A percentile compares a stretch with the other conserved stretches of the same genome.
phyloP scores from a whole-genome alignment of 352 stramenopile genomes.

The Phytophthora foliorum region DNA sequence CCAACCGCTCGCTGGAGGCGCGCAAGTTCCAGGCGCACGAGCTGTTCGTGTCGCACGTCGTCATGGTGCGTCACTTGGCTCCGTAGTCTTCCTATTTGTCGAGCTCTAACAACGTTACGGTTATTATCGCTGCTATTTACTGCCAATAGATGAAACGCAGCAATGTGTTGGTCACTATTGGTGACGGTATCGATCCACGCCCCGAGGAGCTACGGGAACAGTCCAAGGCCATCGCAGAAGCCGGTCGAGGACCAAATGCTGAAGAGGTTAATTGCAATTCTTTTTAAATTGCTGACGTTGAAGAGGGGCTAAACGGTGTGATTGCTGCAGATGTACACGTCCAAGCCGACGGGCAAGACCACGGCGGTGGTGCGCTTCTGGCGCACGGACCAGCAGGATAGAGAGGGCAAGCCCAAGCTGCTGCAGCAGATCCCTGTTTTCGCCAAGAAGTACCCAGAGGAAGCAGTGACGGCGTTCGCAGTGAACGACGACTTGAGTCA shows the following conservation, averaged over 20 bases:
- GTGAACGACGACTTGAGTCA: slow-evolving; percentile 88
- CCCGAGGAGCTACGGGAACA: slow-evolving; percentile 80
- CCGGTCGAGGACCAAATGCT: slow-evolving; percentile 59
- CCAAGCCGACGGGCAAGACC: slow-evolving; percentile 69
- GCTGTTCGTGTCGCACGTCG: slow-evolving; percentile 88
- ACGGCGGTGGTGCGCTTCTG: slow-evolving; percentile 87
- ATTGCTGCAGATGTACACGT: slow-evolving; percentile 66
- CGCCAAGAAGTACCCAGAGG: slow-evolving; percentile 89
- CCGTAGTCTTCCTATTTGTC: background rate
- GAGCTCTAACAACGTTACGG: background rate
- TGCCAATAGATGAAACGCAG: slow-evolving; percentile 84
- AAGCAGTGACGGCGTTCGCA: slow-evolving; percentile 88
- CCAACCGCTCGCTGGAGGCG: slow-evolving; percentile 84
- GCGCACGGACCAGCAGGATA: slow-evolving; percentile 90
- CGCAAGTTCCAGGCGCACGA: slow-evolving; percentile 89
- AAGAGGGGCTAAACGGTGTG: slow-evolving; percentile 1
- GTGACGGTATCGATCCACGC: slow-evolving; percentile 86
- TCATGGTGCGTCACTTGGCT: slow-evolving; percentile 68
- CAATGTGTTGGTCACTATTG: slow-evolving; percentile 89
- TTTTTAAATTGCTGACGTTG: slow-evolving; percentile 3
- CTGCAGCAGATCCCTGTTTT: slow-evolving; percentile 89
- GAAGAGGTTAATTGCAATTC: slow-evolving; percentile 51
- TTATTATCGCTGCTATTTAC: background rate
- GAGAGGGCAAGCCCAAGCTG: slow-evolving; percentile 88
- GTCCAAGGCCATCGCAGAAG: slow-evolving; percentile 84